A percentile compares a stretch with the other conserved stretches of the same genome.
Conservation (phyloP, 1,284 basidiomycete genomes). For the Trametes versicolor region DNA sequence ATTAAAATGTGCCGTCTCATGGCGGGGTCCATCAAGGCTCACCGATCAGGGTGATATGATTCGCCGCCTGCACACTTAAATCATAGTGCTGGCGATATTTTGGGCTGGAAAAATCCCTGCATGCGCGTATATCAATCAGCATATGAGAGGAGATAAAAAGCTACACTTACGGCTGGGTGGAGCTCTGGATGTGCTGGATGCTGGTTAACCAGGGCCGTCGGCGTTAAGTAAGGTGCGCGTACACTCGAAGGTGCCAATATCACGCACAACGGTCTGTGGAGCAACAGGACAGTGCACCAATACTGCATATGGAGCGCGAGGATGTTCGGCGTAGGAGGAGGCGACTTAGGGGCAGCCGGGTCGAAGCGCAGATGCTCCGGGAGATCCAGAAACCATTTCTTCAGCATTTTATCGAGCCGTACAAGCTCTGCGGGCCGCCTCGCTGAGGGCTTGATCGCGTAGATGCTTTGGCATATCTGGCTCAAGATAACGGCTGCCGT, state of each 20-base stretch:
- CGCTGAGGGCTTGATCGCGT: constrained; percentile 69
- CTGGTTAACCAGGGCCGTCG: constrained; percentile 13
- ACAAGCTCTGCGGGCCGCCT: constrained; percentile 67
- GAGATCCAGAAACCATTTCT: constrained; percentile 83
- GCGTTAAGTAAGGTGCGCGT: neutral
- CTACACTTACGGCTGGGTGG: constrained; percentile 35
- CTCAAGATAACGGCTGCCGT: constrained; percentile 67
- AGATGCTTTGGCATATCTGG: constrained; percentile 77
- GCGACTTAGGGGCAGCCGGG: constrained; percentile 53
- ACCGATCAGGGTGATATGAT: constrained; percentile 83
- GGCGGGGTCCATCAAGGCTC: constrained; percentile 33
- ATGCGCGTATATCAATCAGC: neutral
- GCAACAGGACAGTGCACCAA: constrained; percentile 82
- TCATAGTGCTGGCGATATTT: constrained; percentile 75
- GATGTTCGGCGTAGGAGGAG: constrained; percentile 66
- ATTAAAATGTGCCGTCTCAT: neutral
- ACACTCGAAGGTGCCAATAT: constrained; percentile 6
- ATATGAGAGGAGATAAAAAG: neutral
- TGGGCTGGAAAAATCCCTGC: constrained; percentile 40
- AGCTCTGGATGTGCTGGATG: constrained; percentile 36
- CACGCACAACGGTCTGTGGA: constrained; percentile 86
- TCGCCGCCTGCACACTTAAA: constrained; percentile 76
- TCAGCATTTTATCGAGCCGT: constrained; percentile 72
- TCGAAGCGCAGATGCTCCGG: constrained; percentile 76
- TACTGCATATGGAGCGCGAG: constrained; percentile 87